A percentile compares a stretch with the other conserved stretches of the same genome.
Conservation (phyloP, 2,329 filamentous ascomycete species). For the Ceratocystiopsis sp. region DNA sequence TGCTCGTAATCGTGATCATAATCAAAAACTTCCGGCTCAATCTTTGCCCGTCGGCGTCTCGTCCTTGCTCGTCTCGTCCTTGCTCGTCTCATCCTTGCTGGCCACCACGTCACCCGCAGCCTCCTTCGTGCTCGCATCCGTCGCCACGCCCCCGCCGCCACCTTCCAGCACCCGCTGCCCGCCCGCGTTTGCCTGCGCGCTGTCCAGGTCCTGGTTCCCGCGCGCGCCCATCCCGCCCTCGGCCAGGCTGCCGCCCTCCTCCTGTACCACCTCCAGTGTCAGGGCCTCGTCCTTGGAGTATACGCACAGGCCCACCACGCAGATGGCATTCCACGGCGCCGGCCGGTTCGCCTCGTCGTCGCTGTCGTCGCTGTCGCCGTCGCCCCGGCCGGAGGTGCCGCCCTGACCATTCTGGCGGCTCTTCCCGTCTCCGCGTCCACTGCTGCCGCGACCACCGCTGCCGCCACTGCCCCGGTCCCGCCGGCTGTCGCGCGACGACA, state of each 20-base stretch:
- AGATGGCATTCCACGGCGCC: slow-evolving; percentile 46
- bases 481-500: slow-evolving; percentile 13
- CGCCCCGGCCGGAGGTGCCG: slow-evolving; percentile 15
- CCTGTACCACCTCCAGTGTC: slow-evolving; percentile 37
- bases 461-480: slow-evolving; percentile 12
- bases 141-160: slow-evolving; percentile 14
- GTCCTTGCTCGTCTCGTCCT: not conserved
- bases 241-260: slow-evolving; percentile 30
- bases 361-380: slow-evolving; percentile 28
- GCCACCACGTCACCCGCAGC: slow-evolving; percentile 5
- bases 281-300: slow-evolving; percentile 39
- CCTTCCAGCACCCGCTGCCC: slow-evolving; percentile 21
- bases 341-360: slow-evolving; percentile 35
- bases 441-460: slow-evolving; percentile 13
- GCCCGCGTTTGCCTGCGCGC: slow-evolving; percentile 37
- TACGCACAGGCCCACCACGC: slow-evolving; percentile 41
- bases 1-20: too few relatives aligned
- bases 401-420: slow-evolving; percentile 13
- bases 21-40: not conserved
- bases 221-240: slow-evolving; percentile 41
- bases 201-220: slow-evolving; percentile 36
- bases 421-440: too few relatives aligned
- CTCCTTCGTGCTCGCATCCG: slow-evolving; percentile 3
- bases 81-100: not conserved
- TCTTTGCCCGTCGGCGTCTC: not conserved